A percentile compares a stretch with the other conserved stretches of the same genome.
Evolutionary conservation across 2,329 filamentous ascomycete species (phyloP).

Genomic region (Nigrospora oryzae): DNA sequence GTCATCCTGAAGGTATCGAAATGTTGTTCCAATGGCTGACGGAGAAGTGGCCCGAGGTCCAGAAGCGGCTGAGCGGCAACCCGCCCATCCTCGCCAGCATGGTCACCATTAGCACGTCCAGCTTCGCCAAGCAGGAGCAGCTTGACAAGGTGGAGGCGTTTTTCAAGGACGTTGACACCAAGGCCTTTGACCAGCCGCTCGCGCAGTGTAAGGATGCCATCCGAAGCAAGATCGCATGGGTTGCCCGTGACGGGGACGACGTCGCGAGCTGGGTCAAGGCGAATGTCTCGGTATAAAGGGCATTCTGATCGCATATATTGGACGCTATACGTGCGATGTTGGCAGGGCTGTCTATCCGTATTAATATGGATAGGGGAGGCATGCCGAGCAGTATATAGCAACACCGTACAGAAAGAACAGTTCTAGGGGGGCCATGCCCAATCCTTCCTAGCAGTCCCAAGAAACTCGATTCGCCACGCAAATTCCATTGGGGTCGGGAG

Average conservation of each 20-base stretch:
- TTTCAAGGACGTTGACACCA: slow-evolving; percentile 75
- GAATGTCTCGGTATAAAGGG: slow-evolving; percentile 30
- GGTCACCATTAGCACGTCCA: slow-evolving; percentile 72
- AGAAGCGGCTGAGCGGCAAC: slow-evolving; percentile 75
- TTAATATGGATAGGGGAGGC: no score
- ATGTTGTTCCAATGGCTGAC: slow-evolving; percentile 79
- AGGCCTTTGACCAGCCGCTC: slow-evolving; percentile 75
- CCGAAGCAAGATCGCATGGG: slow-evolving; percentile 75
- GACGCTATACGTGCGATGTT: no score
- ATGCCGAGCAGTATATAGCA: no score
- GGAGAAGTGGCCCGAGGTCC: slow-evolving; percentile 79
- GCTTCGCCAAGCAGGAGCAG: slow-evolving; percentile 72
- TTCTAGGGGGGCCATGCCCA: no score
- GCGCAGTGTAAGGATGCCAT: slow-evolving; percentile 86
- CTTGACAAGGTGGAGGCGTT: slow-evolving; percentile 69
- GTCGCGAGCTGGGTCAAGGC: slow-evolving; percentile 57
- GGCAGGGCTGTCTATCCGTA: no score
- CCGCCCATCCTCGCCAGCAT: slow-evolving; percentile 79
- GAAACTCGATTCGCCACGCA: no score
- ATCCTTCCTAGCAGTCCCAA: no score
- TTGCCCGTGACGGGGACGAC: slow-evolving; percentile 67
- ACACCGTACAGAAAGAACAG: no score
- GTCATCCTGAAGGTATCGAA: slow-evolving; percentile 68
- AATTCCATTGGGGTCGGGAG: no score
- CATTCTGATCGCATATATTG: no score